phyloP scores from a whole-genome alignment of 305 asterid species.

The Solanum hybrid region DNA sequence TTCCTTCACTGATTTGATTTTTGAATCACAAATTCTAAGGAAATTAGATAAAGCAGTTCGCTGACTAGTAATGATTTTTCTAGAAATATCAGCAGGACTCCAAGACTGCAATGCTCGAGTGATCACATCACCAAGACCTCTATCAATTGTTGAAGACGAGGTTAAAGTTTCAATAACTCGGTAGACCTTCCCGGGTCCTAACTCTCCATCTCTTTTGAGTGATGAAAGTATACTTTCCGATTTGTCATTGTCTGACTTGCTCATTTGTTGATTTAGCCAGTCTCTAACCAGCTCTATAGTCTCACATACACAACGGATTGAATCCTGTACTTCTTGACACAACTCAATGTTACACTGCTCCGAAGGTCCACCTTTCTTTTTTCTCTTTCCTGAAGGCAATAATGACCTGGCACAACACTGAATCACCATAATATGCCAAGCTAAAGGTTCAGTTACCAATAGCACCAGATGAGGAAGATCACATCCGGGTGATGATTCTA shows the following conservation, averaged over 20 bases:
- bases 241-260: constrained; percentile 37
- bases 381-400: constrained; percentile 79
- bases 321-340: constrained; percentile 38
- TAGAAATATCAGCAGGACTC: constrained; percentile 50
- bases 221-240: constrained; percentile 42
- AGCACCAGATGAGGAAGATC: constrained; percentile 61
- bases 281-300: constrained; percentile 41
- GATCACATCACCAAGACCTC: constrained; percentile 55
- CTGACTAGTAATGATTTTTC: constrained; percentile 53
- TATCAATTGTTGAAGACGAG: constrained; percentile 27
- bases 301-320: constrained; percentile 54
- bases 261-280: constrained; percentile 66
- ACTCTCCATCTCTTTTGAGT: constrained; percentile 23
- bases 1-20: constrained; percentile 40
- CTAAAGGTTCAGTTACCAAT: constrained; percentile 74
- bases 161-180: constrained; percentile 32
- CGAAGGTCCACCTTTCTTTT: constrained; percentile 70
- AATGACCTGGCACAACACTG: constrained; percentile 59
- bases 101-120: constrained; percentile 52
- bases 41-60: constrained; percentile 37
- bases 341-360: constrained; percentile 45
- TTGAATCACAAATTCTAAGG: constrained; percentile 54
- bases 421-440: constrained; percentile 81
- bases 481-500: constrained; percentile 62
- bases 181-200: constrained; percentile 56